Conservation (phyloP, 139 green algal genomes). For the Bryopsis sp. region DNA sequence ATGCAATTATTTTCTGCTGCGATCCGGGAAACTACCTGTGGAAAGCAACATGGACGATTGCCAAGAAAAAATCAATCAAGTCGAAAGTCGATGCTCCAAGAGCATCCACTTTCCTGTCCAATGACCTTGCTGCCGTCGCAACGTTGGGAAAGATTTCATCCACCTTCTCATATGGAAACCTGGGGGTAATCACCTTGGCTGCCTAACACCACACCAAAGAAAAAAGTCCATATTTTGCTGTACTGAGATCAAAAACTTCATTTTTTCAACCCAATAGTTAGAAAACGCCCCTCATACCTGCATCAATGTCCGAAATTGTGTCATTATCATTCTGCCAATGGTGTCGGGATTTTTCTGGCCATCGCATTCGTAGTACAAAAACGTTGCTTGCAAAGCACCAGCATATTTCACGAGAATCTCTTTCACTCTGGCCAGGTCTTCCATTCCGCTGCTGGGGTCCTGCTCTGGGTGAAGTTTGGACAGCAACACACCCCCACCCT, state of each 20-base stretch:
- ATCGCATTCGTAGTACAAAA: not conserved
- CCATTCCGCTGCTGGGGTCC: conserved; percentile 24
- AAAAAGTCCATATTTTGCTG: not conserved
- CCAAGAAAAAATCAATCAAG: conserved; percentile 12
- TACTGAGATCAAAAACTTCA: not conserved
- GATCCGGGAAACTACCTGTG: not conserved
- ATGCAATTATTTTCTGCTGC: no score
- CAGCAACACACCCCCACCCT: conserved; percentile 15
- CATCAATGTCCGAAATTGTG: conserved; percentile 3
- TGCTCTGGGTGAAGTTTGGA: conserved; percentile 8
- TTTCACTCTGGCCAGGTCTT: conserved; percentile 43
- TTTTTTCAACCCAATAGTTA: not conserved
- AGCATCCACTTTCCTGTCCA: conserved; percentile 7
- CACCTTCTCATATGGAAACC: conserved; percentile 7
- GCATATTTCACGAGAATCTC: conserved; percentile 36
- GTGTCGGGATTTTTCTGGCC: conserved; percentile 1
- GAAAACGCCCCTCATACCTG: no score
- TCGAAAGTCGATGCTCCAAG: not conserved
- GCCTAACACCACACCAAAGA: not conserved
- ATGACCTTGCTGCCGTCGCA: not conserved
- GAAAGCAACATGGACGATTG: conserved; percentile 1
- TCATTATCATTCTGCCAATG: conserved; percentile 1
- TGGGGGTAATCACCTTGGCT: not conserved
- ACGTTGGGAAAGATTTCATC: conserved; percentile 7
- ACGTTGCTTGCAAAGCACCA: conserved; percentile 6